Base-by-base conservation (phyloP, 345 rosid genomes). In the Moricandia arvensis region DNA sequence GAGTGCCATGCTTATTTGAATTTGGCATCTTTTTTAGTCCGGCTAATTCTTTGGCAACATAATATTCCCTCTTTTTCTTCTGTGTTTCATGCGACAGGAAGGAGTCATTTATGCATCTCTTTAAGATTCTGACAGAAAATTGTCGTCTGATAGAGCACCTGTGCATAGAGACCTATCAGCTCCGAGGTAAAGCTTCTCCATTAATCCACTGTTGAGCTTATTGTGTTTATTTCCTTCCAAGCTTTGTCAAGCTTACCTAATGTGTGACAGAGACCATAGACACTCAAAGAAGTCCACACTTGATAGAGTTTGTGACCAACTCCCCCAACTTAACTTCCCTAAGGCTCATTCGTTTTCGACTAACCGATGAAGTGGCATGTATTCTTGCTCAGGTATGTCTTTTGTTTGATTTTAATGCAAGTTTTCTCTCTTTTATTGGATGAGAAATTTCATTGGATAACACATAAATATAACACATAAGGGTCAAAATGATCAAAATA, bases 301-400 rank as follows among this genome's bases (percentile, higher is more conserved):
- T 91, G 74, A 73, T 80, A 80, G 89, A 93, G 69, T 87, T 93
- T 1, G 95, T 88, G 80, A 83, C 80, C 80, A 87, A 80, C 69
- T 88, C 93, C 77, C 93, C 86, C 41, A 86, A 89, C 66, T 65
- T 93, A 74, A 82, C 84, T 43, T 90, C 93, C 65, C 72, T 93
- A 79, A 88, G 92, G 6, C 96, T 93, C 69, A 88, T 93, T 83
- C 89, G 95, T 58, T 93, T 93, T 83, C 87, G 87, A 87, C 85
- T 93, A 61, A 89, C 80, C 37, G 90, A 87, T 73, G 79, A 79
- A 72, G 82, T 88, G 83, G 84, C 85, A 41, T 88, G 85, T 63
- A 80, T 71, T 64, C 91, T 91, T 82, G 85, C 81, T 74, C 84
- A 89, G 96, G 97, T 91, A 83, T 71, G 69, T 54, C 67, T 30